Conservation (phyloP, 257 asterid genomes). For the Penstemon barbatus region DNA sequence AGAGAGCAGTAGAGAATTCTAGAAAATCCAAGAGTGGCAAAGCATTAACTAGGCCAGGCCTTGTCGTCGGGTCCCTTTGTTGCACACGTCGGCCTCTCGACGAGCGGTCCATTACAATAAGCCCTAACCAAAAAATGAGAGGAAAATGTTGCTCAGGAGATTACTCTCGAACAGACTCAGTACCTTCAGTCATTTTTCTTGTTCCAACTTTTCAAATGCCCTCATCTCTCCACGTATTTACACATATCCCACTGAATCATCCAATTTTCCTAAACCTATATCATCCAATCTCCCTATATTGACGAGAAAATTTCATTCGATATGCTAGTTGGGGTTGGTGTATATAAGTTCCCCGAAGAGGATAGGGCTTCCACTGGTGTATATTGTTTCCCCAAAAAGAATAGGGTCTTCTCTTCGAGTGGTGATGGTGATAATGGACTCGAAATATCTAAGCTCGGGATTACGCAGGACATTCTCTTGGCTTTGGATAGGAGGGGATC, state of each 20-base stretch:
- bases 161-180: slow-evolving; percentile 36
- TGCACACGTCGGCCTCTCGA: too few species aligned
- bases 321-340: slow-evolving; percentile 53
- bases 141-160: neutral
- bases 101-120: too few species aligned
- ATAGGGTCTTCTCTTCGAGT: slow-evolving; percentile 24
- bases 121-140: too few species aligned
- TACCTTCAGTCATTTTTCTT: slow-evolving; percentile 40
- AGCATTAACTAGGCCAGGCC: too few species aligned
- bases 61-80: too few species aligned
- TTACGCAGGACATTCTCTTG: slow-evolving; percentile 56
- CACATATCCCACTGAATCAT: slow-evolving; percentile 17
- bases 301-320: slow-evolving; percentile 51
- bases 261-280: slow-evolving; percentile 5
- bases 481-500: slow-evolving; percentile 72
- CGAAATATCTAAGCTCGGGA: slow-evolving; percentile 82
- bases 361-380: slow-evolving; percentile 34
- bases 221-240: slow-evolving; percentile 18
- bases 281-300: slow-evolving; percentile 17
- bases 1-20: too few species aligned
- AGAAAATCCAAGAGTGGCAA: too few species aligned
- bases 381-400: slow-evolving; percentile 51
- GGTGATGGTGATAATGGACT: slow-evolving; percentile 63
- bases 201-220: slow-evolving; percentile 28
- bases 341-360: neutral